Conservation (phyloP, 805 yeast genomes). For the Myxozyma neotropica region DNA sequence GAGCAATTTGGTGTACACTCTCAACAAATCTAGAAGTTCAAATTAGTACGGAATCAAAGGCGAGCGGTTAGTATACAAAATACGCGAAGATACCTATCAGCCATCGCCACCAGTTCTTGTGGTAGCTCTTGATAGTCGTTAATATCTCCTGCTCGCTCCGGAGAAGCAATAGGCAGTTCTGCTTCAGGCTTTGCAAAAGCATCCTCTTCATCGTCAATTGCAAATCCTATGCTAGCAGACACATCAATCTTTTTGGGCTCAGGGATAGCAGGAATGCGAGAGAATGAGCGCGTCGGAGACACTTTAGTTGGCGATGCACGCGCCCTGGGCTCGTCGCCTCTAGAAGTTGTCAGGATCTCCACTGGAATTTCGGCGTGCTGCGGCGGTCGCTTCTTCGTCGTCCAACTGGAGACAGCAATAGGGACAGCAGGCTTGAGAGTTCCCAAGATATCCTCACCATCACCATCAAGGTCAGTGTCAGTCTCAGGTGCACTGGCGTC, state of each 20-base stretch:
- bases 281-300: constrained; percentile 23
- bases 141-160: not conserved
- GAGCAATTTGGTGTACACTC: constrained; percentile 43
- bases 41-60: not conserved
- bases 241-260: constrained; percentile 11
- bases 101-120: constrained; percentile 24
- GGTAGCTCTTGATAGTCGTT: constrained; percentile 25
- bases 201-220: not conserved
- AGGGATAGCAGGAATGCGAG: constrained; percentile 21
- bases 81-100: constrained; percentile 16
- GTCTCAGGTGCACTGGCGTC: constrained; percentile 10
- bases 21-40: constrained; percentile 26
- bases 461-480: not conserved
- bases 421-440: constrained; percentile 5
- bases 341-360: constrained; percentile 18
- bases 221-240: not conserved
- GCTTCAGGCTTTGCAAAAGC: constrained; percentile 1
- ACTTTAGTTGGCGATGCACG: constrained; percentile 1
- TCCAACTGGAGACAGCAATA: constrained; percentile 10
- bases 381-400: constrained; percentile 10
- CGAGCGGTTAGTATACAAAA: not conserved
- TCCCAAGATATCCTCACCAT: not conserved
- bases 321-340: constrained; percentile 8
- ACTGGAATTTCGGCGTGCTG: constrained; percentile 20
- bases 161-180: not conserved